Evolutionary conservation across 495 filamentous ascomycete genomes (phyloP), one percentile per base, ranked within the genome.

Genomic region (Usnea hakonensis): DNA sequence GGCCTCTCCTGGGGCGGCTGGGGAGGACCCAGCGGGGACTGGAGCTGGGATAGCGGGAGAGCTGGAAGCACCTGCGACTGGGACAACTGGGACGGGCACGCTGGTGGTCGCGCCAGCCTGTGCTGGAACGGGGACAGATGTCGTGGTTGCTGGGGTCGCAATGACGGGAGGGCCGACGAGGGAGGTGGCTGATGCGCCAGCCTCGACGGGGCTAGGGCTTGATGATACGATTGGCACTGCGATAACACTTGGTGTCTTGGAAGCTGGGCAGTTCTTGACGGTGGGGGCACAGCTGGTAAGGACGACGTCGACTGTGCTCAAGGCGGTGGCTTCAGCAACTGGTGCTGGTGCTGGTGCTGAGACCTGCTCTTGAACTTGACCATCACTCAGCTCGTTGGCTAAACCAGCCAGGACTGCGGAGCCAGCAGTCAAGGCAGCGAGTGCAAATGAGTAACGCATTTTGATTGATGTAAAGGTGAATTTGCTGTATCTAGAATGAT

Each of bases 241-340:
- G 28, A 63, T 44, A 17, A 57, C 55, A 55, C 63, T 58, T 38
- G 64, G 58, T 55, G 61, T 58, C 46, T 44, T 64, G 38, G 54
- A 14, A 23, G 70, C 68, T 5, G 68, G 68, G 66, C 68, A 70
- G 68, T 65, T 66, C 26, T 67, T 71, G 64, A 87, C 81, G 46
- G 74, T 77, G 36, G 84, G 72, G 62, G 75, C 78, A 73, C 86
- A 89, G 33, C 79, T 83, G 69, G 78, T 85, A 76, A 85, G 74
- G 69, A 80, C 81, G 62, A 79, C 76, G 64, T 78, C 77, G 54
- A 76, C 72, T 67, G 81, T 85, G 73, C 73, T 67, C 77, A 78
- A 83, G 77, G 82, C 72, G 67, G 78, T 80, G 66, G 72, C 57
- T 64, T 75, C 71, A 50, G 65, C 73, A 23, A 28, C 50, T 0